Evolutionary conservation across 371 early-diverging fungal species (phyloP), one percentile per base, ranked within the genome.

Genomic region (Zychaea mexicana): DNA sequence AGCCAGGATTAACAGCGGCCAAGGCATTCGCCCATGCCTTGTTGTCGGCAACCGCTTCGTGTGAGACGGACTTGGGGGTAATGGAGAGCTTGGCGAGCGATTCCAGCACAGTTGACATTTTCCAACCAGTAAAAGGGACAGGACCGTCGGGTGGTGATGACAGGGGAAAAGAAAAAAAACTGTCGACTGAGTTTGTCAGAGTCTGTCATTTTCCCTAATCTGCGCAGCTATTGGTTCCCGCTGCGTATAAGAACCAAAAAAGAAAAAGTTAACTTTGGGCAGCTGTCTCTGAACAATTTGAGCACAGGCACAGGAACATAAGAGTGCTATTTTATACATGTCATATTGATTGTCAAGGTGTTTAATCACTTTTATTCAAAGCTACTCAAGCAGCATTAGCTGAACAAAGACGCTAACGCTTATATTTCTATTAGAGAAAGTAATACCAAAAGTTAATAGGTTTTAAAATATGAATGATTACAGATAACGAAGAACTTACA

Each of bases 1-100:
- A 31, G 42, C 65, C 52, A 38, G 57, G 31, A 38, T 59, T 61
- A 49, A 65, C 69, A 32, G 62, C 46, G 12, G 68, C 67, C 24
- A 88, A 76, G 7, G 76, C 79, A 30, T 73, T 72, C 12, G 74
- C 64, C 89, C 89, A 89, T 39, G 78, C 65, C 57, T 84, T 78
- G 68, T 82, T 81, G 56, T 77, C 84, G 54, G 74, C 73, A 15
- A 82, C 88, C 24, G 84, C 53, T 2, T 72, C 82, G 64, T 89
- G 89, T 57, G 81, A 76, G 27, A 84, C 72, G 2, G 81, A 69
- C 52, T 76, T 76, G 32, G 77, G 71, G 8, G 62, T 52, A 32
- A 84, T 74, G 45, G 74, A 77, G 58, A 82, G 82, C 60, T 77
- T 73, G 58, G 65, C 55, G 39, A 84, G 73, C 12, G 65, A 53